phyloP scores from a whole-genome alignment of 768 basidiomycete genomes.

The Lactifluus pinguis region DNA sequence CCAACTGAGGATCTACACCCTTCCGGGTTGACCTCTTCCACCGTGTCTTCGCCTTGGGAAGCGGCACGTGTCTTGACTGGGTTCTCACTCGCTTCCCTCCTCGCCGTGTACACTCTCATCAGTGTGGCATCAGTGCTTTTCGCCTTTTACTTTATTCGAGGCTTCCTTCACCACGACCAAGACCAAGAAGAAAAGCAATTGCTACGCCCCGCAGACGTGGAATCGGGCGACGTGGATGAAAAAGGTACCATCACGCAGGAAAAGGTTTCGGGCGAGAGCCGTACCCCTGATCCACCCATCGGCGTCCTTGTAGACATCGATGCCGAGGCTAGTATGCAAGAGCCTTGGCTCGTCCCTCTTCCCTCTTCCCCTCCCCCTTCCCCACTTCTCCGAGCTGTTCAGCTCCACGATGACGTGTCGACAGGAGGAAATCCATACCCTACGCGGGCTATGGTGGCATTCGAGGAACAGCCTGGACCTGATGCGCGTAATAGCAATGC shows the following conservation, averaged over 20 bases:
- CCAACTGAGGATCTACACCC: neutral
- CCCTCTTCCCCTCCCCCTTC: constrained; percentile 17
- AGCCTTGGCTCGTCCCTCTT: constrained; percentile 19
- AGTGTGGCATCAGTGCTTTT: constrained; percentile 22
- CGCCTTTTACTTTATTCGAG: constrained; percentile 14
- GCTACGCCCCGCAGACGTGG: neutral
- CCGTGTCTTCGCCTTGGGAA: neutral
- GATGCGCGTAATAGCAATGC: constrained; percentile 32
- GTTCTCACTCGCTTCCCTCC: constrained; percentile 6
- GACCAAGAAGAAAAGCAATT: constrained; percentile 19
- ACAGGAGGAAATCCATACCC: constrained; percentile 1
- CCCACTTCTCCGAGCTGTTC: constrained; percentile 20
- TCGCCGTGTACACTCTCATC: constrained; percentile 16
- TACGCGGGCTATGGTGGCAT: constrained; percentile 6
- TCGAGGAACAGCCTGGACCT: constrained; percentile 16
- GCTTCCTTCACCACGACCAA: constrained; percentile 20
- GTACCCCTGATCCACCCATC: neutral
- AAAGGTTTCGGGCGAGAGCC: neutral
- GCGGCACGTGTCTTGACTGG: constrained; percentile 1
- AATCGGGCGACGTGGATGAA: constrained; percentile 4
- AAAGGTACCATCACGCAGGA: constrained; percentile 2
- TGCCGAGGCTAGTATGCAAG: constrained; percentile 1
- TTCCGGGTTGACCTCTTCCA: neutral
- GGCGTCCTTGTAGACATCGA: constrained; percentile 11
- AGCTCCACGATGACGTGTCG: constrained; percentile 4